Evolutionary conservation across 2,329 filamentous ascomycete species (phyloP), one percentile per base, ranked within the genome.

Genomic region (Thelonectria rubi): DNA sequence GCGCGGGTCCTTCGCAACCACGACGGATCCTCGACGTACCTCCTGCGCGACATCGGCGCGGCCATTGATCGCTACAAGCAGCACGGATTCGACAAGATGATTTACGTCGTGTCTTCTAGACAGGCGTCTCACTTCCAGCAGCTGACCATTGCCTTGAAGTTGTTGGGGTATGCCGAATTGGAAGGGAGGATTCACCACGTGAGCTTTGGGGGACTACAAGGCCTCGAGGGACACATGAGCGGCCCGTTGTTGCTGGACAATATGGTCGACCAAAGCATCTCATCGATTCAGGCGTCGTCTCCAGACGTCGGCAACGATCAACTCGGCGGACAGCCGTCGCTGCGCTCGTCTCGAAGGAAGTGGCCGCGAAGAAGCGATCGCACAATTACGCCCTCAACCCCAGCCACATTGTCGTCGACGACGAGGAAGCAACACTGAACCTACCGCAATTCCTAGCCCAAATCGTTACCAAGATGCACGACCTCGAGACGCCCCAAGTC

Each of bases 21-120:
- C 2, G 67, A 67, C 52, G 66, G 66, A 64, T 72, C 39, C 48
- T 78, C 9, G 64, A 73, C 55, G 63, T 74, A 92, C 74, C 82
- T 92, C 39, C 90, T 90, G 51, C 85, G 90, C 56, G 89, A 92
- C 72, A 88, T 92, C 60, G 88, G 86, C 65, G 88, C 91, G 66
- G 84, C 90, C 26, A 77, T 92, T 48, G 84, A 86, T 66, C 84
- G 90, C 34, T 65, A 83, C 50, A 80, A 85, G 18, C 82, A 83
- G 66, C 84, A 84, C 74, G 73, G 84, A 8, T 92, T 91, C 70
- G 90, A 93, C 77, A 86, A 91, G 73, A 91, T 93, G 89, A 89
- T 92, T 58, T 92, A 92, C 71, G 90, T 93, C 15, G 86, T 92
- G 32, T 88, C 89, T 0, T 87, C 85, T 10, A 84, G 88, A 66